These are phyloP conservation scores for Chytridium lagenaria DNA, from an alignment of 371 early-diverging fungal species.

Conservation along the genomic window DNA sequence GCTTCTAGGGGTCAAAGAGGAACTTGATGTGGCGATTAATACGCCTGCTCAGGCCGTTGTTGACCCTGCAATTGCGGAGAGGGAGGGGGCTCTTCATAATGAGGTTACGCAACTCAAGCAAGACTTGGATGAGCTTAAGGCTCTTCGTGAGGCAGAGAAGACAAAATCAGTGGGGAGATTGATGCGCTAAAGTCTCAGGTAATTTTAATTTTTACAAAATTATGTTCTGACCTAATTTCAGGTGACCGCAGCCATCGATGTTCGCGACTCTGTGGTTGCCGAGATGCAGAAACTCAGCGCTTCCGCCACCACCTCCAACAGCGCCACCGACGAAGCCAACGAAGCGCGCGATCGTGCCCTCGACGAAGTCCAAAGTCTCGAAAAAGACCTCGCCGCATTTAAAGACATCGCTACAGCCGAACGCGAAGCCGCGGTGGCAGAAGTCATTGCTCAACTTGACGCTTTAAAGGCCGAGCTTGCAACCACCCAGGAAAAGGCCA, in stretches of 20 bases:
- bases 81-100: not conserved
- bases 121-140: slow-evolving; percentile 12
- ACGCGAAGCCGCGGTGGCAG: slow-evolving; percentile 11
- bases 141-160: slow-evolving; percentile 1
- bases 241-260: slow-evolving; percentile 19
- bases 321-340: slow-evolving; percentile 1
- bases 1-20: not conserved
- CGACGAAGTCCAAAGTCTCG: not conserved
- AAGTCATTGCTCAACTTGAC: not conserved
- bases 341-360: not conserved
- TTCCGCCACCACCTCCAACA: not conserved
- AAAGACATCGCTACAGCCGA: not conserved
- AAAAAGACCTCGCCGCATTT: not conserved
- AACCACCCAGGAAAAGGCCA: not conserved
- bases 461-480: not conserved
- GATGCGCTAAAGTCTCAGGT: slow-evolving; percentile 19
- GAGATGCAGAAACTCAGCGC: slow-evolving; percentile 3
- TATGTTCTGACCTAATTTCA: not conserved
- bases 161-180: not conserved
- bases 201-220: not conserved
- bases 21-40: not conserved
- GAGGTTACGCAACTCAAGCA: not conserved
- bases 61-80: not conserved
- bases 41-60: not conserved
- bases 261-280: slow-evolving; percentile 20